Base-by-base conservation (phyloP, 371 early-diverging fungal genomes). In the Cokeromyces recurvatus region DNA sequence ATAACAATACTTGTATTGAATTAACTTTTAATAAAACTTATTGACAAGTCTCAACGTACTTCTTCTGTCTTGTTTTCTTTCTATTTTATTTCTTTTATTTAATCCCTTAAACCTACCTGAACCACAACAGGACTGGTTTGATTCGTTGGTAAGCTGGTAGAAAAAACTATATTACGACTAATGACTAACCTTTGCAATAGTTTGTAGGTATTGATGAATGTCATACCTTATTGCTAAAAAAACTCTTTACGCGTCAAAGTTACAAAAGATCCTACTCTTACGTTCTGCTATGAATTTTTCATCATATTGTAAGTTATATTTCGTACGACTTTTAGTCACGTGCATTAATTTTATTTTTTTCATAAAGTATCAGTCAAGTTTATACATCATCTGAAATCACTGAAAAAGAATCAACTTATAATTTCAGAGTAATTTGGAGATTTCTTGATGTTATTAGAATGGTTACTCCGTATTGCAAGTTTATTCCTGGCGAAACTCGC, bases 401-500 rank as follows among this genome's bases (percentile, higher is more conserved):
- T 1, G 40, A 45, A 32, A 2, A 44, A 45, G 44, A 51, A 15
- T 51, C 52, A 31, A 39, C 25, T 17, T 52, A 45, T 16, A 46
- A 34, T 32, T 9, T 7, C 20, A 43, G 20, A 43, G n/a, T n/a
- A n/a, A n/a, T n/a, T n/a, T n/a, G n/a, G n/a, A n/a, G n/a, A n/a
- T n/a, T n/a, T n/a, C n/a, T n/a, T n/a, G n/a, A n/a, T 29, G 29
- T 11, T 29, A 29, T 29, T 11, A 29, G 29, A 37, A 31, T 38
- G 22, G 44, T 38, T 37, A 45, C 45, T 39, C 52, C 45, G 2
- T 53, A 24, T 35, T 46, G 53, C 20, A 46, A 46, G 19, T 54
- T 46, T 7, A 42, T 54, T 54, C 55, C 55, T 48, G 55, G 48
- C 14, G 55, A 54, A 48, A 48, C 55, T 43, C 38, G 55, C 25